Evolutionary conservation across 176 grass and related monocot genomes (phyloP).

Genomic region (Oryza brachyantha): DNA sequence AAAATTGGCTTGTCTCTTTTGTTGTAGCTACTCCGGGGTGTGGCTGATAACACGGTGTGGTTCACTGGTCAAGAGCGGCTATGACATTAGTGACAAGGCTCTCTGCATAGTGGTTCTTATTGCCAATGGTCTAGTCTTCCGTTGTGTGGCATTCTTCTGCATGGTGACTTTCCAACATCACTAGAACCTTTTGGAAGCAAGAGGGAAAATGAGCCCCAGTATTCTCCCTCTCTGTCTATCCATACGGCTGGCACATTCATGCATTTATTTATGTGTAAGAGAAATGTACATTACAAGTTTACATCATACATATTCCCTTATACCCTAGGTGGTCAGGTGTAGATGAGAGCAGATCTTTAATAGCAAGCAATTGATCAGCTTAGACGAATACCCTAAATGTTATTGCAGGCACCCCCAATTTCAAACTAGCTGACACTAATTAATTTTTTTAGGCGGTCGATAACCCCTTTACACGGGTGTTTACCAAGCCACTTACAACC

Average conservation of each 20-base stretch:
- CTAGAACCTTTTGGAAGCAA: slow-evolving; percentile 13
- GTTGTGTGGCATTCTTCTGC: slow-evolving; percentile 66
- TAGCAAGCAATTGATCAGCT: not conserved
- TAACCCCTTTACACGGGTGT: too few relatives aligned
- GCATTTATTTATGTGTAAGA: slow-evolving; percentile 5
- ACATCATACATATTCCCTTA: not conserved
- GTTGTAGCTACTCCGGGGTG: slow-evolving; percentile 61
- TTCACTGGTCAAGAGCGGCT: slow-evolving; percentile 53
- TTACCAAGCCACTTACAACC: too few relatives aligned
- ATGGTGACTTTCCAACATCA: slow-evolving; percentile 69
- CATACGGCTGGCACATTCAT: not conserved
- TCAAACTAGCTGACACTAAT: too few relatives aligned
- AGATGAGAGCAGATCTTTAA: slow-evolving; percentile 23
- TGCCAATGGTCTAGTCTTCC: slow-evolving; percentile 53
- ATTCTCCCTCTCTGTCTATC: not conserved
- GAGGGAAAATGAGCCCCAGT: not conserved
- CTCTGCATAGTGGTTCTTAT: slow-evolving; percentile 54
- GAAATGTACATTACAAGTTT: slow-evolving; percentile 36
- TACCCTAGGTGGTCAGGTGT: slow-evolving; percentile 25
- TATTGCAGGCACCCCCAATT: too few relatives aligned
- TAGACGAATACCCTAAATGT: too few relatives aligned
- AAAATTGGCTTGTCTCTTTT: not conserved
- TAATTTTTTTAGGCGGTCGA: too few relatives aligned
- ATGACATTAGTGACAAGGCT: slow-evolving; percentile 46
- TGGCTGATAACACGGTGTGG: slow-evolving; percentile 65